Evolutionary conservation across 2,329 filamentous ascomycete species (phyloP).

Genomic region (Exutisphaerella laricina): DNA sequence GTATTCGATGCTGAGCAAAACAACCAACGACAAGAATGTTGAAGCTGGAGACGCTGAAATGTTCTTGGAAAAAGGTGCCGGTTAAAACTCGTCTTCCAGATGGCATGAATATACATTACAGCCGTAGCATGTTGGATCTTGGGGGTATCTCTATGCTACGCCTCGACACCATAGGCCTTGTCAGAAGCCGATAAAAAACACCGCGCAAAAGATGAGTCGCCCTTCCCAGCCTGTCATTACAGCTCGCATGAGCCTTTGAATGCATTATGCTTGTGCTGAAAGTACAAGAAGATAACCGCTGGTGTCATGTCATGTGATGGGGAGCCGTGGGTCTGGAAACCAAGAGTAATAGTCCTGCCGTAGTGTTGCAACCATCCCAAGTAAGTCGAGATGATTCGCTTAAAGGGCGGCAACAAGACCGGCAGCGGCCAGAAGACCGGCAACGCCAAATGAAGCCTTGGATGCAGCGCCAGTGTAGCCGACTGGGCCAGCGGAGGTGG

Average conservation of each 20-base stretch:
- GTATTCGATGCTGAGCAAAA: neutral
- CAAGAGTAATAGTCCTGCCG: conserved; percentile 2
- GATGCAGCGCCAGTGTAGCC: conserved; percentile 20
- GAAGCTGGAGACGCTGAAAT: neutral
- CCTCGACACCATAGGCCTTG: conserved; percentile 7
- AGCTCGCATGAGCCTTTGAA: neutral
- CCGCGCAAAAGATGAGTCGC: conserved; percentile 6
- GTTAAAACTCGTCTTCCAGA: conserved; percentile 10
- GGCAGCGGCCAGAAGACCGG: conserved; percentile 19
- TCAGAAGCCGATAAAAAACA: conserved; percentile 12
- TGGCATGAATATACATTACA: conserved; percentile 10
- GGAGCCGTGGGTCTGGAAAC: conserved; percentile 6
- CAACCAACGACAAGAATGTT: neutral
- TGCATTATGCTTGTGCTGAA: conserved; percentile 1
- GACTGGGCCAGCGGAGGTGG: no score
- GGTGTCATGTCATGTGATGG: conserved; percentile 8
- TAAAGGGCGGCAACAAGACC: conserved; percentile 24
- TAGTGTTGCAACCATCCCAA: conserved; percentile 7
- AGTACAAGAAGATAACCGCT: conserved; percentile 4
- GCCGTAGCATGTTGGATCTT: conserved; percentile 8
- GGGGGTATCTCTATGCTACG: conserved; percentile 11
- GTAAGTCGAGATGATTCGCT: conserved; percentile 5
- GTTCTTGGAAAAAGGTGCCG: conserved; percentile 7
- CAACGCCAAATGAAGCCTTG: conserved; percentile 22
- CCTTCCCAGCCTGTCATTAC: conserved; percentile 5